Base-by-base conservation (phyloP, 306 rosid species). In the Geum urbanum region DNA sequence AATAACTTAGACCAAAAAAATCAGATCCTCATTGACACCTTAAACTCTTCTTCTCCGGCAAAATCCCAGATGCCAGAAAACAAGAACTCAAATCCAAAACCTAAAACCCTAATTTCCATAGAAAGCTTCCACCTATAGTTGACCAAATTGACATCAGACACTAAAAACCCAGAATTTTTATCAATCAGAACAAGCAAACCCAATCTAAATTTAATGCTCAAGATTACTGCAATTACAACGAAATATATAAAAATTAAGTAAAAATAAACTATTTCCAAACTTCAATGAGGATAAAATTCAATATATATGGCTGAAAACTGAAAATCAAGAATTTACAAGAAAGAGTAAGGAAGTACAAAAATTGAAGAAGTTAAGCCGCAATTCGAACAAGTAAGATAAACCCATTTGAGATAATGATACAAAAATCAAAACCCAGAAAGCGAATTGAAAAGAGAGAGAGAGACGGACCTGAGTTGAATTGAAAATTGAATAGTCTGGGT, bases 31-130 rank as follows among this genome's bases (percentile, higher is more conserved):
- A 84, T 52, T 37, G 58, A 39, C 76, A 66, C 71, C 57, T 76
- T 43, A 75, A 76, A 54, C 75, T 69, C 69, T 58, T 69, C 69
- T 58, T 35, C 73, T 72, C 68, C 67, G 75, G 55, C 83, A 82
- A 81, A 81, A 70, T n/a, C 70, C 82, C 66, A 82, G 50, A 61
- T 57, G 59, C 86, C 79, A 77, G 46, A 60, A 72, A 52, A 76
- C 72, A 74, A 43, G 66, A 77, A 67, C 82, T 79, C 64, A 69
- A 71, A 77, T 72, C 78, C 52, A 63, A 76, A 81, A 69, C 77
- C 83, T 69, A 70, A 80, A 88, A 78, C 86, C 96, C 86, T 80
- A 84, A 79, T 74, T 77, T 80, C 80, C 83, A 13, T 63, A 72
- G 50, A 69, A 49, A 4, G 69, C 32, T 49, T 52, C 40, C 66